These are phyloP conservation scores for Lentinula guzmanii DNA, from an alignment of 768 basidiomycete species.

Conservation along the genomic window DNA sequence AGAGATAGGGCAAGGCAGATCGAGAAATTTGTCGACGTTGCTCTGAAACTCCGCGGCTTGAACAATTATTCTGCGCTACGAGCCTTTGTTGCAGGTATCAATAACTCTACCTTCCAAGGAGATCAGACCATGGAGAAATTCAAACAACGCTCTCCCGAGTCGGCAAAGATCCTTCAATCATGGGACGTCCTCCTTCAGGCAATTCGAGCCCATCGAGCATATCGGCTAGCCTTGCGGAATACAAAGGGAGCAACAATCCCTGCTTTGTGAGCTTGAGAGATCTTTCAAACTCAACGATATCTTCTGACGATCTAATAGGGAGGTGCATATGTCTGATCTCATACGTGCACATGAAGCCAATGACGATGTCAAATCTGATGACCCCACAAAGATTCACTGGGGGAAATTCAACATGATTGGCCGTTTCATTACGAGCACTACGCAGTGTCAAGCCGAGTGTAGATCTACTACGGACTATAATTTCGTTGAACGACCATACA, in stretches of 20 bases:
- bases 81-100: conserved; percentile 92
- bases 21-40: conserved; percentile 85
- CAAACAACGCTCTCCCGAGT: conserved; percentile 57
- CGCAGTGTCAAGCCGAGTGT: conserved; percentile 74
- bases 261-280: conserved; percentile 50
- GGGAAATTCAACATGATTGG: conserved; percentile 94
- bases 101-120: conserved; percentile 72
- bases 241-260: conserved; percentile 87
- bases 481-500: conserved; percentile 48
- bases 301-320: conserved; percentile 38
- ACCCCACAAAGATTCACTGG: conserved; percentile 83
- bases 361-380: conserved; percentile 58
- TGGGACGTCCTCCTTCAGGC: conserved; percentile 84
- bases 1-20: conserved; percentile 74
- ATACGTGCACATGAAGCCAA: conserved; percentile 86
- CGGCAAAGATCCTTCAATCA: conserved; percentile 71
- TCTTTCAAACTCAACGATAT: conserved; percentile 5
- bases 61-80: conserved; percentile 94
- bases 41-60: conserved; percentile 66
- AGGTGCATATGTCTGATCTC: conserved; percentile 87
- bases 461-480: conserved; percentile 52
- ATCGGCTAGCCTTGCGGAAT: conserved; percentile 81
- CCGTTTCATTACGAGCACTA: conserved; percentile 72
- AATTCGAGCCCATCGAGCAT: conserved; percentile 80
- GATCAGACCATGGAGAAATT: conserved; percentile 75